These are phyloP conservation scores for Dalechampia spathulata DNA, from an alignment of 441 rosid genomes.

Conservation along the genomic window DNA sequence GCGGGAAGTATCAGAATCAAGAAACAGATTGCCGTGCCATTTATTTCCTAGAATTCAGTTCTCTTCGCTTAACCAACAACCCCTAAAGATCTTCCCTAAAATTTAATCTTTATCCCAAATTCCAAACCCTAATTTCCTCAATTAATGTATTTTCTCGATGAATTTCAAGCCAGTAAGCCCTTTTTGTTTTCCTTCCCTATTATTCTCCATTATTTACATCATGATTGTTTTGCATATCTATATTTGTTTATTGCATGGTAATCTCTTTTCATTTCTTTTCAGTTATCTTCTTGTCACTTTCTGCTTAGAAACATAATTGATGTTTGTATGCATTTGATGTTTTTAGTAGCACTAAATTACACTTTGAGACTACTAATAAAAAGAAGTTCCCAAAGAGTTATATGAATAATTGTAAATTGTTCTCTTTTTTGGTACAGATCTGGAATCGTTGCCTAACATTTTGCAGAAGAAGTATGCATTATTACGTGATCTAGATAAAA, in stretches of 20 bases:
- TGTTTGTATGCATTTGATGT: too few species aligned
- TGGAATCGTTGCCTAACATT: slow-evolving; percentile 70
- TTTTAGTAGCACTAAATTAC: too few species aligned
- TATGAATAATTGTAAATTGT: slow-evolving; percentile 7
- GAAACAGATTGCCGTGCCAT: too few species aligned
- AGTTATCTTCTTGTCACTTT: too few species aligned
- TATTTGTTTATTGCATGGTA: not conserved
- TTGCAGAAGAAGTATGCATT: slow-evolving; percentile 85
- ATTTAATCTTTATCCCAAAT: too few species aligned
- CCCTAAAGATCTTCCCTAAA: too few species aligned
- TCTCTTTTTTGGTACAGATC: slow-evolving; percentile 38
- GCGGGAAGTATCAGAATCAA: slow-evolving; percentile 3
- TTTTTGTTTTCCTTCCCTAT: not conserved
- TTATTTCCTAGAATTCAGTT: too few species aligned
- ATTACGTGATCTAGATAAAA: slow-evolving; percentile 80
- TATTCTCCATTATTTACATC: not conserved
- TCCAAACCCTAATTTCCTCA: slow-evolving; percentile 29
- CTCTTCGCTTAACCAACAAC: too few species aligned
- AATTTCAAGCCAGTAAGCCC: slow-evolving; percentile 72
- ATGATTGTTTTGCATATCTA: not conserved
- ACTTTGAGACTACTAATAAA: too few species aligned
- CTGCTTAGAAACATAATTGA: too few species aligned
- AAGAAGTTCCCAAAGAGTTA: too few species aligned
- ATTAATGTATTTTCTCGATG: slow-evolving; percentile 72
- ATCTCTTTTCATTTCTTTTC: not conserved